Base-by-base conservation (phyloP, 1,284 basidiomycete genomes). In the Leccinum idahoense region DNA sequence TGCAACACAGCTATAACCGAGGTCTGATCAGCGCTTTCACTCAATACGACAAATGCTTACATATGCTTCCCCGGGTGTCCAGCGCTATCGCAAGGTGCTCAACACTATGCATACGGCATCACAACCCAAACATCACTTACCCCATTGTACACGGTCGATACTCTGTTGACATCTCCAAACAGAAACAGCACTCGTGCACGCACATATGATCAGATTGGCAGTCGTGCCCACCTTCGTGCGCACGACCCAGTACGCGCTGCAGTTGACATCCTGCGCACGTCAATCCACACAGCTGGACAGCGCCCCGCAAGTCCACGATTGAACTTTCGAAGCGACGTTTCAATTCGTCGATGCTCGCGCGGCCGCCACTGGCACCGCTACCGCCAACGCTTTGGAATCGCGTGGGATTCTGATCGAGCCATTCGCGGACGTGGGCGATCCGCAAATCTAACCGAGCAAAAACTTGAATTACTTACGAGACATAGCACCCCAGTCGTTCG, bases 401-500 rank as follows among this genome's bases (percentile, higher is more conserved):
- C 2, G 74, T 67, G 3, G 82, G 68, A 60, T 87, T 87, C 12
- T 75, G 71, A 4, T 72, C 70, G 10, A 87, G 68, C 85, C 85
- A 87, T 58, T 76, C 71, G 2, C 70, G 72, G 18, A 86, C 83
- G 58, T 80, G 80, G 4, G 74, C 68, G 23, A 83, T 70, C 3
- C 85, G 78, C 59, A 72, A 54, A 20, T 80, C 74, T 7, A 35
- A 55, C 35, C 49, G 46, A 55, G 37, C 5, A 2, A 20, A 59
- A 4, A 10, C 3, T 6, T 15, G 18, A 44, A 2, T 32, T 72
- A 35, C 82, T 59, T 67, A 86, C 85, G 84, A 59, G 84, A 84
- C 51, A 87, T 73, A 2, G 85, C 78, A 11, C 84, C 83, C 85
- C 86, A 87, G 63, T 87, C 85, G 53, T 87, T 86, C 0, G 81